Evolutionary conservation across 2,329 filamentous ascomycete genomes (phyloP), one percentile per base, ranked within the genome.

Genomic region (Calcarisporium arbuscula): DNA sequence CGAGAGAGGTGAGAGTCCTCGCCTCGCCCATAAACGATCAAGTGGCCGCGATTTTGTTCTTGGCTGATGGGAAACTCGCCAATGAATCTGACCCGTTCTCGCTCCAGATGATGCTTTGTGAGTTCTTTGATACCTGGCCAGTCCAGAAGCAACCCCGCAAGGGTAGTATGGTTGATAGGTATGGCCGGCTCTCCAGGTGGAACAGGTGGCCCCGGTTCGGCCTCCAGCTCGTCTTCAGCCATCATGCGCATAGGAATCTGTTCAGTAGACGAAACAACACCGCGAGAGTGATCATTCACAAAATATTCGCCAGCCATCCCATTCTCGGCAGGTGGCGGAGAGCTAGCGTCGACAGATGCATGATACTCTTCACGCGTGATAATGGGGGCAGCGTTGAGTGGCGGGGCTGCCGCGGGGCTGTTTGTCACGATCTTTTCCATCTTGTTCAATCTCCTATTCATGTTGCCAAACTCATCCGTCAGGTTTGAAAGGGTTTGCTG

Each of bases 121-220:
- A 95, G 53, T 42, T 70, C 62, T 52, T 68, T 61, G 35, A 92
- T 86, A 0, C 79, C 72, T 1, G 73, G 73, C 79, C 83, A 88
- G 30, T 74, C 69, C 19, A 96, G 64, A 14, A 96, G 66, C 42
- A 88, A 76, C 32, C 92, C 85, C 2, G 88, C 88, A n/a, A 87
- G 77, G 1, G 89, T 95, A 0, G 86, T 94, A 52, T 96, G 90
- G 46, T 94, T 85, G 19, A 80, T 75, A 1, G 87, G 85, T 36
- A 94, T 85, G 2, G 82, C 76, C 11, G 84, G 74, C 44, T 79
- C 72, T 30, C 77, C 78, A 2, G 72, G 71, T 10, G 60, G 63
- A 6, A 74, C 70, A 9, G 67, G 61, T 7, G 68, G 67, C 7
- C 70, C 68, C 15, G 72, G 69, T 28, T 72, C 67, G 2, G 61